These are phyloP conservation scores for Arthrobotrys megalospora DNA, from an alignment of 2,329 filamentous ascomycete genomes.

Conservation along the genomic window DNA sequence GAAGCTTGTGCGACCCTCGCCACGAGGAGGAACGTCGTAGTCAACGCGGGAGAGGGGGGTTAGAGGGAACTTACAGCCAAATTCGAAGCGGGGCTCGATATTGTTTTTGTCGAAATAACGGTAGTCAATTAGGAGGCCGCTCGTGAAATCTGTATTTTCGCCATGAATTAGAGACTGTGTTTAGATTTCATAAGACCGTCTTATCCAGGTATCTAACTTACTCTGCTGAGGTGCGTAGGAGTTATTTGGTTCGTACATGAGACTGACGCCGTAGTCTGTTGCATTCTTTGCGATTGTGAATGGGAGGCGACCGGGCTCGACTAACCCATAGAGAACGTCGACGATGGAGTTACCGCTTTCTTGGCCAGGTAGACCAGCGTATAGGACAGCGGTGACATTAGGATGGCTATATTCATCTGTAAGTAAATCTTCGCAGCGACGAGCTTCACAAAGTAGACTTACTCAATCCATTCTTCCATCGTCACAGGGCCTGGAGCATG, in stretches of 20 bases:
- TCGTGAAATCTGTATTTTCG: slow-evolving; percentile 74
- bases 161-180: background rate
- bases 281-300: slow-evolving; percentile 72
- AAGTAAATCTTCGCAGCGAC: background rate
- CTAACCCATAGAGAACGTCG: slow-evolving; percentile 78
- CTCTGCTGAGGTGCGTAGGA: slow-evolving; percentile 55
- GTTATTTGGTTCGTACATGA: slow-evolving; percentile 59
- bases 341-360: slow-evolving; percentile 82
- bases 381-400: slow-evolving; percentile 82
- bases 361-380: slow-evolving; percentile 81
- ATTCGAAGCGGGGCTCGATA: slow-evolving; percentile 81
- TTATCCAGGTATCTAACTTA: slow-evolving; percentile 5
- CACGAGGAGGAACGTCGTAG: slow-evolving; percentile 71
- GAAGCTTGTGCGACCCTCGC: slow-evolving; percentile 31
- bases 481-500: slow-evolving; percentile 76
- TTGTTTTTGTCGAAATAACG: slow-evolving; percentile 79
- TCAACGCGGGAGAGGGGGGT: background rate
- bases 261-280: slow-evolving; percentile 68
- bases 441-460: slow-evolving; percentile 1
- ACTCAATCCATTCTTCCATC: slow-evolving; percentile 73
- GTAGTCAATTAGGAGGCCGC: slow-evolving; percentile 88
- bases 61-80: slow-evolving; percentile 72
- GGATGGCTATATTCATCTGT: slow-evolving; percentile 68
- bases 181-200: background rate
- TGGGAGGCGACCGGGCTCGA: slow-evolving; percentile 70